These are phyloP conservation scores for Vitis hybrid DNA, from an alignment of 177 flowering plant species.

Conservation along the genomic window DNA sequence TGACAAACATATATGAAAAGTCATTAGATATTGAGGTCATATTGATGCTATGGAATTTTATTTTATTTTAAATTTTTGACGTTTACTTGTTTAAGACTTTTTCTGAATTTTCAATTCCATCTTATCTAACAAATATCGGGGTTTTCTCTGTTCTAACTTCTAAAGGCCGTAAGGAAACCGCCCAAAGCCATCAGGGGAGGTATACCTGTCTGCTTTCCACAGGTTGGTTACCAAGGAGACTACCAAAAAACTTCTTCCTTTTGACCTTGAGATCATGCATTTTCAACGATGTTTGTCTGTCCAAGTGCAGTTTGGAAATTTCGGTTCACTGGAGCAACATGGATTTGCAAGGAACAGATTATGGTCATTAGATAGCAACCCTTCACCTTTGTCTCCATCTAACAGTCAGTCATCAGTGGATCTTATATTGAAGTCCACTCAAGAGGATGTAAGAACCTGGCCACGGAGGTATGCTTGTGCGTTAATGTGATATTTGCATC, in stretches of 20 bases:
- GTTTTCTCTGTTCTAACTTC: constrained; percentile 28
- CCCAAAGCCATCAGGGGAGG: constrained; percentile 80
- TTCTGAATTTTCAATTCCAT: neutral
- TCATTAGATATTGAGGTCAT: too few species aligned
- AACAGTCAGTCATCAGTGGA: constrained; percentile 64
- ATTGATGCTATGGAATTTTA: too few species aligned
- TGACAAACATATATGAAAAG: too few species aligned
- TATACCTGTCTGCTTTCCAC: constrained; percentile 75
- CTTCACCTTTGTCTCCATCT: constrained; percentile 65
- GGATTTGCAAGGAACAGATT: constrained; percentile 86
- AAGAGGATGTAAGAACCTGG: constrained; percentile 73
- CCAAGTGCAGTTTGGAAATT: constrained; percentile 54
- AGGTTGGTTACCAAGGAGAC: constrained; percentile 40
- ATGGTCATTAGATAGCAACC: constrained; percentile 68
- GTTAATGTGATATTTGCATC: neutral
- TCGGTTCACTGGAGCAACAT: constrained; percentile 71
- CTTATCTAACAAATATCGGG: neutral
- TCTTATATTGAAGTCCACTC: constrained; percentile 67
- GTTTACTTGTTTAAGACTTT: neutral
- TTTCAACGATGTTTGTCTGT: constrained; percentile 3
- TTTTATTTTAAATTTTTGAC: neutral
- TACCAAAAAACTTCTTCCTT: neutral
- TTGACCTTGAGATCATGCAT: neutral
- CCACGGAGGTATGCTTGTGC: constrained; percentile 57
- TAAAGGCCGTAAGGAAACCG: constrained; percentile 62